Evolutionary conservation across 2,329 filamentous ascomycete genomes (phyloP).

Genomic region (Alternaria rosae): DNA sequence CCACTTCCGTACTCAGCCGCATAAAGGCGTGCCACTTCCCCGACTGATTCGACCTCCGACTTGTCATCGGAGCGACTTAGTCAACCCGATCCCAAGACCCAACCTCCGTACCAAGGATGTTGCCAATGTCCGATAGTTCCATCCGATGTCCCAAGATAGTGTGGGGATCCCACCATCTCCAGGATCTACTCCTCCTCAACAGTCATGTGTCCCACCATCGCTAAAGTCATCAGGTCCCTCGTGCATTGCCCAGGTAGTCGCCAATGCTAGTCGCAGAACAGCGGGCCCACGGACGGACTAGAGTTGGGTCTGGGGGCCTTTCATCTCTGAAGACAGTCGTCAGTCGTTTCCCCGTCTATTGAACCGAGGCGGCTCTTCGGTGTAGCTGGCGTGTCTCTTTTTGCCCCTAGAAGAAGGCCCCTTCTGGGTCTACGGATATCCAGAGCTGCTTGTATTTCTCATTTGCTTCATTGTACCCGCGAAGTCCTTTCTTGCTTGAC

Average conservation of each 20-base stretch:
- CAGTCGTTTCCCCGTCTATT: not conserved
- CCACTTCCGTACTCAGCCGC: conserved; percentile 4
- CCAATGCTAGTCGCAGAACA: conserved; percentile 3
- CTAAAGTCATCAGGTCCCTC: not conserved
- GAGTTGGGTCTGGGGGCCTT: not conserved
- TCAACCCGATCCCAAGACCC: conserved; percentile 5
- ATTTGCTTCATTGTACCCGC: not conserved
- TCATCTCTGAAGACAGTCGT: not conserved
- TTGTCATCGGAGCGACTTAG: not conserved
- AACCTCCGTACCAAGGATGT: conserved; percentile 1
- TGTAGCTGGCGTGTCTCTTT: not conserved
- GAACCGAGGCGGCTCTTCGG: not conserved
- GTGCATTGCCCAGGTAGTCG: not conserved
- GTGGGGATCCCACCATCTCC: conserved; percentile 12
- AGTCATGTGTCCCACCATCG: conserved; percentile 16
- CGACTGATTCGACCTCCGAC: conserved; percentile 1
- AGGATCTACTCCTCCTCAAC: conserved; percentile 2
- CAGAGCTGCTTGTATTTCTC: not conserved
- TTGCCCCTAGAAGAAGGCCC: not conserved
- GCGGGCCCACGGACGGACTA: not conserved
- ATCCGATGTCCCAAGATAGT: conserved; percentile 1
- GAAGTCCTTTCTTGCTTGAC: not conserved
- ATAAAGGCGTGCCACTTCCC: not conserved
- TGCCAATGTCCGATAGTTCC: conserved; percentile 10
- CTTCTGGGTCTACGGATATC: not conserved